These are phyloP conservation scores for Hibiscus tridactylites DNA, from an alignment of 345 rosid genomes.

Conservation along the genomic window DNA sequence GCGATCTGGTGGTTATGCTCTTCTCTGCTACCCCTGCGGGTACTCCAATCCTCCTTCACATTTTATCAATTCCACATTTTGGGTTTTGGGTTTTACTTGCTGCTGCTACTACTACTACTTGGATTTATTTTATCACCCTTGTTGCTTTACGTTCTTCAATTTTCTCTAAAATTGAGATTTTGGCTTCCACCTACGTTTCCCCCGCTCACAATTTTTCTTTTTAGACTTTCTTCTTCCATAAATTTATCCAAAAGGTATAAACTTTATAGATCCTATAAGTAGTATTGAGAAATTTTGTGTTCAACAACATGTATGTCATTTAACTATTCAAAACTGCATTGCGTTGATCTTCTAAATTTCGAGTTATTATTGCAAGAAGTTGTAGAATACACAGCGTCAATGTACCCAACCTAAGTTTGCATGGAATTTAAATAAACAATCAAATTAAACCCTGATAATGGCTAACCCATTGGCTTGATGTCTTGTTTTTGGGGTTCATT, in stretches of 20 bases:
- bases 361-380: neutral
- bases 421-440: too few species aligned
- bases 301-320: neutral
- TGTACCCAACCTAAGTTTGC: neutral
- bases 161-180: slow-evolving; percentile 1
- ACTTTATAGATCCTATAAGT: neutral
- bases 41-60: slow-evolving; percentile 13
- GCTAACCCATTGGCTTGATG: too few species aligned
- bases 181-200: neutral
- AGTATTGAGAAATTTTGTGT: neutral
- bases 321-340: neutral
- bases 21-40: slow-evolving; percentile 88
- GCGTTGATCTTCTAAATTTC: neutral
- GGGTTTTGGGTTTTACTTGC: slow-evolving; percentile 13
- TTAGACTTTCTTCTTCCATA: neutral
- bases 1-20: slow-evolving; percentile 73
- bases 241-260: neutral
- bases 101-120: neutral
- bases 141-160: neutral
- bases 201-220: neutral
- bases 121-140: neutral
- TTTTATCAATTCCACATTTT: slow-evolving; percentile 4
- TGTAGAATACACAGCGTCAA: neutral
- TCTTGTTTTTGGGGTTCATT: too few species aligned
- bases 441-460: too few species aligned